Evolutionary conservation across 129 eudicot species (phyloP).

Genomic region (Centrapalus pauciflorus): DNA sequence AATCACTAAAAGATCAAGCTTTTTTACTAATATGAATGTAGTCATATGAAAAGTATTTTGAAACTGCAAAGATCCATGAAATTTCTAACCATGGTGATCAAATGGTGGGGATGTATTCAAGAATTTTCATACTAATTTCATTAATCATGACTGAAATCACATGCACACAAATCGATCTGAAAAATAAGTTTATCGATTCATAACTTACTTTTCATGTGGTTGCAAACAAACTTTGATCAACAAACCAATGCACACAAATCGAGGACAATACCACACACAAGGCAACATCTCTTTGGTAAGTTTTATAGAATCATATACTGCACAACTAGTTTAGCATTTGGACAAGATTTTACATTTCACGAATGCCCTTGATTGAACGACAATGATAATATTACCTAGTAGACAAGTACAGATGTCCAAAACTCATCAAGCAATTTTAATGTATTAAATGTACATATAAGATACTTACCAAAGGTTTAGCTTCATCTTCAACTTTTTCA

Average conservation of each 20-base stretch:
- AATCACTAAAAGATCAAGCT: not conserved
- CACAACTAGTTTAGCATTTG: not conserved
- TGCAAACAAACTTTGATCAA: not conserved
- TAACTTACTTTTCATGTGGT: not conserved
- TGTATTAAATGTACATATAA: not conserved
- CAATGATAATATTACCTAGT: not conserved
- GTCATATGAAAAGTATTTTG: not conserved
- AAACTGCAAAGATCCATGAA: not conserved
- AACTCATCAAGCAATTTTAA: not conserved
- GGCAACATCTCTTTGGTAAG: not conserved
- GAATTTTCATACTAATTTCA: constrained; percentile 2
- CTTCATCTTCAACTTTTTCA: constrained; percentile 43
- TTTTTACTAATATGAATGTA: not conserved
- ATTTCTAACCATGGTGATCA: not conserved
- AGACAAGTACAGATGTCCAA: not conserved
- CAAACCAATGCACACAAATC: not conserved
- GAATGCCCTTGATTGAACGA: not conserved
- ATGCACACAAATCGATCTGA: too few relatives aligned
- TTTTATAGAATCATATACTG: not conserved
- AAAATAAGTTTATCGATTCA: not conserved
- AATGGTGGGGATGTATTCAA: not conserved
- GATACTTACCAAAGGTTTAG: constrained; percentile 50
- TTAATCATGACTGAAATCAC: not conserved
- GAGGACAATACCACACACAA: not conserved
- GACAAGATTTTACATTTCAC: not conserved